Conservation (phyloP, 108 stramenopile genomes). For the Conticribra guillardii region DNA sequence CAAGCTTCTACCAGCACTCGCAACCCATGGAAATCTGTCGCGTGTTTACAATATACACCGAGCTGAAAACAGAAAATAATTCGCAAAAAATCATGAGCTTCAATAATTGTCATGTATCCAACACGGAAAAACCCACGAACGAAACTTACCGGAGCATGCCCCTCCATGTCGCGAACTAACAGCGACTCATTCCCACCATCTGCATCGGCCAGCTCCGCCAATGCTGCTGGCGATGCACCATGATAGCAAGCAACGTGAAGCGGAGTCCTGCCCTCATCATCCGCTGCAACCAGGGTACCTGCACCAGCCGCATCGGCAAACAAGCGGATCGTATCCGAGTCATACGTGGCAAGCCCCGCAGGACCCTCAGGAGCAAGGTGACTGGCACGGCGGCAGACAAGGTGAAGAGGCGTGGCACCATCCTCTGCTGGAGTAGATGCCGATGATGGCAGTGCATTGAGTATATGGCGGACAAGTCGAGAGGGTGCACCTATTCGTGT, state of each 20-base stretch:
- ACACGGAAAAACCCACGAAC: no score
- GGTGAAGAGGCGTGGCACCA: conserved; percentile 17
- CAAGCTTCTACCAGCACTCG: conserved; percentile 15
- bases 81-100: no score
- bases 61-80: no score
- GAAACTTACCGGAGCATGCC: conserved; percentile 8
- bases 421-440: conserved; percentile 16
- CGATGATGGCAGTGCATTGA: conserved; percentile 2
- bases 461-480: conserved; percentile 5
- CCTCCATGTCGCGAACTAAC: conserved; percentile 15
- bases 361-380: conserved; percentile 18
- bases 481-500: conserved; percentile 14
- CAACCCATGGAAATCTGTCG: conserved; percentile 21
- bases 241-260: conserved; percentile 16
- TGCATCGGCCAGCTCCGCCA: conserved; percentile 4
- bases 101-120: no score
- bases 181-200: conserved; percentile 7
- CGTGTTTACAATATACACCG: conserved; percentile 20
- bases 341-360: conserved; percentile 17
- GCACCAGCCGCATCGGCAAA: not conserved
- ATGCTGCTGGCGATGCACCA: conserved; percentile 18
- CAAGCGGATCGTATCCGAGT: conserved; percentile 1
- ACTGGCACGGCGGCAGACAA: conserved; percentile 9
- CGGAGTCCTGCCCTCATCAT: conserved; percentile 12
- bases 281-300: not conserved